Evolutionary conservation across 768 basidiomycete genomes (phyloP), one percentile per base, ranked within the genome.

Genomic region (Pisolithus albus): DNA sequence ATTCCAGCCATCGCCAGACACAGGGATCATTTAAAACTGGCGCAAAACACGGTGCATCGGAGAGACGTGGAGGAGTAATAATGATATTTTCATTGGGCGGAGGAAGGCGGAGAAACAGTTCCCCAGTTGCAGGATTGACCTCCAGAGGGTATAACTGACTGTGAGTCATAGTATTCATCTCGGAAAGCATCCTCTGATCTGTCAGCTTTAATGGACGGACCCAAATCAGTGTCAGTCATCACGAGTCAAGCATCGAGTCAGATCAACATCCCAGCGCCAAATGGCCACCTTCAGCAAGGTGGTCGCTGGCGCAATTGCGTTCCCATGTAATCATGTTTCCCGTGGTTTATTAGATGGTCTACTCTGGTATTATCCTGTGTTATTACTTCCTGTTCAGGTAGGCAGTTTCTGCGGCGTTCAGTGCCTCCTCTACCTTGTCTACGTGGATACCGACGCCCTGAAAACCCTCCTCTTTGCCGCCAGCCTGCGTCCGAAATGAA

Each of bases 401-500:
- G 37, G 58, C 75, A 46, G 70, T 62, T 55, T 70, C 70, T 4
- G 88, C 91, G 21, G 74, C 72, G 50, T 60, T 63, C 18, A 92
- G 59, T 1, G 89, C 93, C 53, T 87, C 88, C 15, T 76, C 70
- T 2, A 92, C 69, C 67, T 79, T 84, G 23, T 68, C 68, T 1
- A 77, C 66, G 54, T 89, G 76, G 3, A 74, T 69, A 28, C 96
- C 96, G 13, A 95, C 83, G 23, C 96, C 96, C 62, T 94, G 92
- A 2, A 88, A 87, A 50, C 81, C 78, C 36, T 98, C 96, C 53
- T 91, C 91, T 69, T 94, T 97, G 13, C 96, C 96, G 50, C 96
- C 96, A 47, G 92, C 92, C 91, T 93, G 51, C 49, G 50, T 53
- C 26, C 37, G 52, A 23, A 47, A 36, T 54, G 32, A 24, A 49